A percentile compares a stretch with the other conserved stretches of the same genome.
Evolutionary conservation across 2,329 filamentous ascomycete genomes (phyloP).

Genomic region (Exophiala viscosa): DNA sequence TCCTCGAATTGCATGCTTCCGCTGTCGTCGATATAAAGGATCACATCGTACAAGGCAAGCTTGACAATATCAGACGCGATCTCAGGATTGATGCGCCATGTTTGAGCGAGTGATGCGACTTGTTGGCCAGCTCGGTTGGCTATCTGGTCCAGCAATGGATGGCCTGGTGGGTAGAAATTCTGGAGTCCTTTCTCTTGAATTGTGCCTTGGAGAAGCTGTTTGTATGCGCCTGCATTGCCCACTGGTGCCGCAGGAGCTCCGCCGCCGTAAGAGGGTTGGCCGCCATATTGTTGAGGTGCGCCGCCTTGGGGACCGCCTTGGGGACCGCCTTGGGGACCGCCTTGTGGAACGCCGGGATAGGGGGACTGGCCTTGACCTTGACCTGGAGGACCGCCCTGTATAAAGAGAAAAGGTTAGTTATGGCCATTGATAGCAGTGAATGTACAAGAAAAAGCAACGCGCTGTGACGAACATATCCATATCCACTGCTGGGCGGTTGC

Average conservation of each 20-base stretch:
- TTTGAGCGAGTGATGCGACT: conserved; percentile 54
- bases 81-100: conserved; percentile 57
- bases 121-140: conserved; percentile 48
- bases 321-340: conserved; percentile 22
- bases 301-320: conserved; percentile 12
- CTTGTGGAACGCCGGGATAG: conserved; percentile 26
- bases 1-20: conserved; percentile 68
- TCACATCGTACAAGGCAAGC: conserved; percentile 59
- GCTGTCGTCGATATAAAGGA: conserved; percentile 65
- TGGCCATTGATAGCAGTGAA: background rate
- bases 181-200: conserved; percentile 61
- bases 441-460: background rate
- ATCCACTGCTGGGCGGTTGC: conserved; percentile 35
- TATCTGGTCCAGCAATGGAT: conserved; percentile 49
- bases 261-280: conserved; percentile 18
- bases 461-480: conserved; percentile 32
- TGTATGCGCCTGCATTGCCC: conserved; percentile 53
- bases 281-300: conserved; percentile 28
- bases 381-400: conserved; percentile 31
- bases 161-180: conserved; percentile 56
- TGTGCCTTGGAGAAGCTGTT: conserved; percentile 52
- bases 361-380: conserved; percentile 25
- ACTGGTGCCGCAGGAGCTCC: conserved; percentile 35
- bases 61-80: conserved; percentile 62
- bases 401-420: conserved; percentile 28